These are phyloP conservation scores for Wickerhamomyces ciferrii DNA, from an alignment of 805 yeast species.

Conservation along the genomic window DNA sequence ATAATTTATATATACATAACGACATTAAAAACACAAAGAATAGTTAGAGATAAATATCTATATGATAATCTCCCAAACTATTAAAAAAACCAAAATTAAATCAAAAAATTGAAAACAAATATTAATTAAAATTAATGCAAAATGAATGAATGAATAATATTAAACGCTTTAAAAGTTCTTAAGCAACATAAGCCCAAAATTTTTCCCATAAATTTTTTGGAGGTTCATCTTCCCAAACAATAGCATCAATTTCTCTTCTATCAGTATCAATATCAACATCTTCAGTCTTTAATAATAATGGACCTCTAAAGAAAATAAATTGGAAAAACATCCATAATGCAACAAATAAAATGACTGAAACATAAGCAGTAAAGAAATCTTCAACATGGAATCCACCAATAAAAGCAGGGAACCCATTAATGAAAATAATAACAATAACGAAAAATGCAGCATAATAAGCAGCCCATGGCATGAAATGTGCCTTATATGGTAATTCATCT, in stretches of 20 bases:
- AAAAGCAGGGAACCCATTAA: slow-evolving; percentile 67
- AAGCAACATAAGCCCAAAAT: slow-evolving; percentile 36
- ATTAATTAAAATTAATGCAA: too few relatives aligned
- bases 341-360: slow-evolving; percentile 52
- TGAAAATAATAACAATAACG: slow-evolving; percentile 48
- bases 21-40: too few relatives aligned
- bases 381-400: slow-evolving; percentile 41
- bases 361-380: slow-evolving; percentile 59
- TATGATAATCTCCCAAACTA: too few relatives aligned
- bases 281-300: slow-evolving; percentile 42
- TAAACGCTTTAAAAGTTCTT: not conserved
- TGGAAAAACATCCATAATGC: slow-evolving; percentile 47
- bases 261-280: slow-evolving; percentile 64
- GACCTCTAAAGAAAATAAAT: slow-evolving; percentile 37
- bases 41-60: too few relatives aligned
- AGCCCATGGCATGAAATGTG: slow-evolving; percentile 55
- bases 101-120: too few relatives aligned
- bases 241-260: slow-evolving; percentile 53
- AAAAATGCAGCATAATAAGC: slow-evolving; percentile 56
- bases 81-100: too few relatives aligned
- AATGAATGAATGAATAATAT: too few relatives aligned
- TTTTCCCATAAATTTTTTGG: slow-evolving; percentile 50
- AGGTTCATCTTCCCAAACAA: slow-evolving; percentile 46
- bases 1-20: too few relatives aligned
- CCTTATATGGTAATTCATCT: slow-evolving; percentile 63